Evolutionary conservation across 495 filamentous ascomycete genomes (phyloP).

Genomic region (Paragyromitra xinjiangensis): DNA sequence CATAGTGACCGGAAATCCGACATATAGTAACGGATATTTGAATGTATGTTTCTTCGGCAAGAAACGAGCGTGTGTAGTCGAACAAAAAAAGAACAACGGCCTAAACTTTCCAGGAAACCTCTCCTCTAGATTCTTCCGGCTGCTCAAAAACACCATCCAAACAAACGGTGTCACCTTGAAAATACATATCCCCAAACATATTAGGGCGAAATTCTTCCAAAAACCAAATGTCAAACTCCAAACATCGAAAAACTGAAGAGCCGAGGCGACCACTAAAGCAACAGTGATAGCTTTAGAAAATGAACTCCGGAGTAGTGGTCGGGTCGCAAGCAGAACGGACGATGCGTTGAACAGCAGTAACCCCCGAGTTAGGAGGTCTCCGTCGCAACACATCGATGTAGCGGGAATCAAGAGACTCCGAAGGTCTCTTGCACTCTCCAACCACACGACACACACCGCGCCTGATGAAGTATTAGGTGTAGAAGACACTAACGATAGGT

Average conservation of each 20-base stretch:
- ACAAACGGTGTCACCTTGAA: slow-evolving; percentile 44
- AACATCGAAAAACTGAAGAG: slow-evolving; percentile 42
- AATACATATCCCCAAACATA: slow-evolving; percentile 47
- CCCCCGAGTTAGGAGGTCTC: slow-evolving; percentile 52
- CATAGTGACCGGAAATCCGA: slow-evolving; percentile 73
- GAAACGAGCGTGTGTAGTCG: slow-evolving; percentile 69
- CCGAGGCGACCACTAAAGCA: slow-evolving; percentile 40
- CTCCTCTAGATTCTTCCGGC: slow-evolving; percentile 34
- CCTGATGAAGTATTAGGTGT: slow-evolving; percentile 40
- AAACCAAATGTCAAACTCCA: slow-evolving; percentile 50
- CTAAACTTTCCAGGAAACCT: slow-evolving; percentile 53
- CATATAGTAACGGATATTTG: slow-evolving; percentile 71
- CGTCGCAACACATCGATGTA: slow-evolving; percentile 55
- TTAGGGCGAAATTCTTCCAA: slow-evolving; percentile 45
- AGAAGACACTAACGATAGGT: slow-evolving; percentile 46
- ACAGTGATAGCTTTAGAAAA: slow-evolving; percentile 20
- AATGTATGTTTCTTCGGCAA: slow-evolving; percentile 72
- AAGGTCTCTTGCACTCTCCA: slow-evolving; percentile 50
- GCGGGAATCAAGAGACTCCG: slow-evolving; percentile 51
- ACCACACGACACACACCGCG: slow-evolving; percentile 49
- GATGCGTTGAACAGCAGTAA: slow-evolving; percentile 53
- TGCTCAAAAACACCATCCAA: slow-evolving; percentile 44
- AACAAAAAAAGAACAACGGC: slow-evolving; percentile 68
- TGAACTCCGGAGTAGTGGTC: slow-evolving; percentile 37
- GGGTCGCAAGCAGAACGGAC: slow-evolving; percentile 49